These are phyloP conservation scores for Agrocybe praecox DNA, from an alignment of 768 basidiomycete genomes.

Conservation along the genomic window DNA sequence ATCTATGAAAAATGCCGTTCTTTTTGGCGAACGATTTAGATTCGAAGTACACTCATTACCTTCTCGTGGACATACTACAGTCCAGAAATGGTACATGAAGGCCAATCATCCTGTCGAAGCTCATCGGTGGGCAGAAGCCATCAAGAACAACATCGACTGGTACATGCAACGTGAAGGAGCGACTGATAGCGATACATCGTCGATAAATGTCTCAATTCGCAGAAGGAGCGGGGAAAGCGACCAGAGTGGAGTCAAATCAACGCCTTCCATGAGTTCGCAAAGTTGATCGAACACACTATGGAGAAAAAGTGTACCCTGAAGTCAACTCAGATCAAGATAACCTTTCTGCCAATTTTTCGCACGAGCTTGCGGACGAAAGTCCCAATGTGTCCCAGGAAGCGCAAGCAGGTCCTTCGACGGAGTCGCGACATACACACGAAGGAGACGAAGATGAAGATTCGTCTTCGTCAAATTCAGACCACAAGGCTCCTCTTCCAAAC, in stretches of 20 bases:
- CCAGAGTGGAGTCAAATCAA: slow-evolving; percentile 33
- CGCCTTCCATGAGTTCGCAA: slow-evolving; percentile 23
- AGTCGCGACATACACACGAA: not conserved
- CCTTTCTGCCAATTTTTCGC: slow-evolving; percentile 7
- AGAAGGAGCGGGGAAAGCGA: slow-evolving; percentile 38
- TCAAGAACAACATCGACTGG: slow-evolving; percentile 76
- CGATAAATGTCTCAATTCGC: slow-evolving; percentile 14
- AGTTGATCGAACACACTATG: slow-evolving; percentile 18
- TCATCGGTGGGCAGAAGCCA: slow-evolving; percentile 81
- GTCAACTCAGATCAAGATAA: slow-evolving; percentile 9
- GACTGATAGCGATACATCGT: slow-evolving; percentile 22
- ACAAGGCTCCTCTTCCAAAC: slow-evolving; percentile 44
- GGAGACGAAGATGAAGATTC: slow-evolving; percentile 23
- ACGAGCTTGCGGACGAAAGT: slow-evolving; percentile 21
- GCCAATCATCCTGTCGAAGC: slow-evolving; percentile 91
- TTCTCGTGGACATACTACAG: slow-evolving; percentile 43
- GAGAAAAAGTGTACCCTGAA: slow-evolving; percentile 11
- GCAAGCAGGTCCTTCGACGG: slow-evolving; percentile 1
- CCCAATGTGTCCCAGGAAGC: slow-evolving; percentile 17
- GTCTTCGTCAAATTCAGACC: slow-evolving; percentile 44
- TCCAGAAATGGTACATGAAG: slow-evolving; percentile 82
- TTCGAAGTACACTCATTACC: slow-evolving; percentile 82
- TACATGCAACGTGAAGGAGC: slow-evolving; percentile 39
- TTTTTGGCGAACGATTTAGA: slow-evolving; percentile 65
- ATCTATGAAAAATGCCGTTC: slow-evolving; percentile 75